Percentiles rank a stretch among this genome's conserved stretches.
Conservation (phyloP, 2,329 filamentous ascomycete genomes). For the Fusarium veterinarium region DNA sequence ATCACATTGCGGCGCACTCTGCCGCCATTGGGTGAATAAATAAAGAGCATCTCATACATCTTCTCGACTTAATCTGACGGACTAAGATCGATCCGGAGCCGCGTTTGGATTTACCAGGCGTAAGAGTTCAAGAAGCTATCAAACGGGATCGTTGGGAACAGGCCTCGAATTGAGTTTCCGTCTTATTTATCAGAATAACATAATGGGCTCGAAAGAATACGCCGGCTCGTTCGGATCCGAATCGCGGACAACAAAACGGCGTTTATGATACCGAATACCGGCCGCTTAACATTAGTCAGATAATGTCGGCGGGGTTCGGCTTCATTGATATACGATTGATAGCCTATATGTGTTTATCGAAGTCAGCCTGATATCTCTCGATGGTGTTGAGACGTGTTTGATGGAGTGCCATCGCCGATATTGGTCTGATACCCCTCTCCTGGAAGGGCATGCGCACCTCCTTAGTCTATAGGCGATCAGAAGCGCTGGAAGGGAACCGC, state of each 20-base stretch:
- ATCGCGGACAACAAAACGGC: slow-evolving; percentile 12
- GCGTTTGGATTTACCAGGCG: background rate
- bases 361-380: background rate
- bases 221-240: slow-evolving; percentile 23
- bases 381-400: background rate
- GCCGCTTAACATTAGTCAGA: background rate
- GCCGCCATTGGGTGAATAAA: slow-evolving; percentile 11
- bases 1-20: background rate
- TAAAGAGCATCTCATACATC: slow-evolving; percentile 8
- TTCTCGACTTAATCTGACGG: background rate
- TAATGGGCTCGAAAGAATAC: background rate
- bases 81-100: background rate
- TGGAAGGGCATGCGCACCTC: background rate
- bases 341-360: background rate
- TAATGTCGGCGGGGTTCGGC: background rate
- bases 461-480: background rate
- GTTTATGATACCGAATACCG: slow-evolving; percentile 3
- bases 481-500: slow-evolving; percentile 1
- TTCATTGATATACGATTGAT: background rate
- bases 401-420: background rate
- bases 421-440: background rate
- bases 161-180: background rate
- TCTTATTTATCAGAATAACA: background rate
- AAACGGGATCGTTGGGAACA: background rate
- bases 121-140: background rate